Conservation (phyloP, 306 rosid genomes). For the Corylus avellana region DNA sequence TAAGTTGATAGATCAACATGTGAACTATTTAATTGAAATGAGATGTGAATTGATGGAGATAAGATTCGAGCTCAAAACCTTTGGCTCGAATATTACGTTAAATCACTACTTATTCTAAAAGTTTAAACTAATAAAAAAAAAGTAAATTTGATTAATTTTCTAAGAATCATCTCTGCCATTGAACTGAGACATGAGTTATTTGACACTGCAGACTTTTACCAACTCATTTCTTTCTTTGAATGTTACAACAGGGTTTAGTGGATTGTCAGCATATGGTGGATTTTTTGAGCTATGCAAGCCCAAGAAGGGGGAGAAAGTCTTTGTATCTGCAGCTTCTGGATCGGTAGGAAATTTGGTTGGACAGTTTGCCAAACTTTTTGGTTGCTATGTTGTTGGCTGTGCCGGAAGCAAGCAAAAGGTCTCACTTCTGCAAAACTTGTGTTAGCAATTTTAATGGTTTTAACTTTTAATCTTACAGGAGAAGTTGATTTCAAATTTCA, state of each 20-base stretch:
- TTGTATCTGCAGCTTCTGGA: conserved; percentile 77
- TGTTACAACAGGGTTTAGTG: conserved; percentile 48
- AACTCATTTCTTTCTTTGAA: not conserved
- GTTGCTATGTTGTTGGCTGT: conserved; percentile 85
- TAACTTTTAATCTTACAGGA: not conserved
- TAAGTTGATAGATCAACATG: too few species aligned
- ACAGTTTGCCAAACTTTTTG: conserved; percentile 65
- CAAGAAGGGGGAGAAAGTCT: conserved; percentile 65
- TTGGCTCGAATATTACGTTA: too few species aligned
- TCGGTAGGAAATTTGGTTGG: conserved; percentile 72
- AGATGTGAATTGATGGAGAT: too few species aligned
- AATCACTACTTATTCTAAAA: too few species aligned
- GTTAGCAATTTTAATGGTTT: not conserved
- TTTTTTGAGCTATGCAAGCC: conserved; percentile 60
- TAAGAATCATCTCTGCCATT: too few species aligned
- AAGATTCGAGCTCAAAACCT: too few species aligned
- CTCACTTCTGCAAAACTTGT: not conserved
- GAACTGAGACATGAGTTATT: not conserved
- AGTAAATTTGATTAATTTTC: too few species aligned
- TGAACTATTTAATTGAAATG: too few species aligned
- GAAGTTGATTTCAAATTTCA: not conserved
- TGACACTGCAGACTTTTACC: not conserved
- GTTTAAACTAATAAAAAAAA: too few species aligned
- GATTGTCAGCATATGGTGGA: conserved; percentile 74
- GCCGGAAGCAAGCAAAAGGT: conserved; percentile 76